phyloP scores from a whole-genome alignment of 257 asterid genomes.

The Leonotis leonurus region DNA sequence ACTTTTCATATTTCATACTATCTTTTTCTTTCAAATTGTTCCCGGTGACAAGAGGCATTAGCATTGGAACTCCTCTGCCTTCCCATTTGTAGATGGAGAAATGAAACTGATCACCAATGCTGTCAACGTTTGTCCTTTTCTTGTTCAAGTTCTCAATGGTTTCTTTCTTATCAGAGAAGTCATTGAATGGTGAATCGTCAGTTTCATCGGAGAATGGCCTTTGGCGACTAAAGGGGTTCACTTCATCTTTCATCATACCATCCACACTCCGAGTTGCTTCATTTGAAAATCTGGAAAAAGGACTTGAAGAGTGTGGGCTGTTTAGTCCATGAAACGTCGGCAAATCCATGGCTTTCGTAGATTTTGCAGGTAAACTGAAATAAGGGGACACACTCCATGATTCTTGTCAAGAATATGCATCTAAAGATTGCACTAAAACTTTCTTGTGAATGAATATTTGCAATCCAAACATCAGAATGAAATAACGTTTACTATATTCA shows the following conservation, averaged over 20 bases:
- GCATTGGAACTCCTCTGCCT: constrained; percentile 53
- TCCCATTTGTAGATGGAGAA: constrained; percentile 95
- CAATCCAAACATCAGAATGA: no score
- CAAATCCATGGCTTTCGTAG: constrained; percentile 33
- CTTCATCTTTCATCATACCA: constrained; percentile 24
- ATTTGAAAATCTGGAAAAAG: constrained; percentile 41
- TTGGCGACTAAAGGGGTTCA: constrained; percentile 20
- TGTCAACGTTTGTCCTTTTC: constrained; percentile 15
- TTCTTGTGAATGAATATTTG: no score
- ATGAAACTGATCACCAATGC: constrained; percentile 45
- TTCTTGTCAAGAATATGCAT: not conserved
- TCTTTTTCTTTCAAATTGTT: constrained; percentile 22
- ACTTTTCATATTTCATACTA: constrained; percentile 17
- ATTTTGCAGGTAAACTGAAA: constrained; percentile 51
- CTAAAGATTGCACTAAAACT: not conserved
- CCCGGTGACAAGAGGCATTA: constrained; percentile 32
- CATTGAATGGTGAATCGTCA: constrained; percentile 22
- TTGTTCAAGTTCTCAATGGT: constrained; percentile 12
- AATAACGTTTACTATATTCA: no score
- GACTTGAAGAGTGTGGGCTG: constrained; percentile 26
- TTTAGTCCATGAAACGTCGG: constrained; percentile 28
- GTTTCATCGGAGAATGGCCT: constrained; percentile 42
- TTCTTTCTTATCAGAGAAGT: constrained; percentile 25
- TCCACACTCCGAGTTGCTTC: constrained; percentile 24
- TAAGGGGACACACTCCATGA: constrained; percentile 1